A percentile compares a stretch with the other conserved stretches of the same genome.
Evolutionary conservation across 192 early-diverging fungal species (phyloP).

Genomic region (Coemansia sp.): DNA sequence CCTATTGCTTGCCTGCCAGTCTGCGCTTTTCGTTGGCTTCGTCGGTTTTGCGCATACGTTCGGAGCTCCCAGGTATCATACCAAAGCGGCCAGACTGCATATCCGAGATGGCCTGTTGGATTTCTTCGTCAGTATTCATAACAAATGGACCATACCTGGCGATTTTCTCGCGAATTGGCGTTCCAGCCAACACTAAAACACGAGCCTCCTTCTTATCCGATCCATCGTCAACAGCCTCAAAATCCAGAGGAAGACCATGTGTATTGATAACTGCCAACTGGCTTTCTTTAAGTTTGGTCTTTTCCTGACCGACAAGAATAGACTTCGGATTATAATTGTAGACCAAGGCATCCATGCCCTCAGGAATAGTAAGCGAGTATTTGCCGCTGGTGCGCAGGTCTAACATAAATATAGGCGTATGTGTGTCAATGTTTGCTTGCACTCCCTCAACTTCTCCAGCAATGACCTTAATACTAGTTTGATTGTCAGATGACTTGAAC

Average conservation of each 20-base stretch:
- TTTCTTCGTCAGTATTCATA: constrained; percentile 56
- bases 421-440: constrained; percentile 67
- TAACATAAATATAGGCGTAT: constrained; percentile 77
- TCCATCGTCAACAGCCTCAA: constrained; percentile 32
- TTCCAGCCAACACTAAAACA: constrained; percentile 65
- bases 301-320: constrained; percentile 45
- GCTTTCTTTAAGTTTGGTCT: constrained; percentile 36
- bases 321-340: constrained; percentile 48
- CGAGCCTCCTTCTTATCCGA: constrained; percentile 52
- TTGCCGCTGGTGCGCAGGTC: constrained; percentile 67
- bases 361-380: constrained; percentile 55
- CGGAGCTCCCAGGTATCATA: constrained; percentile 44
- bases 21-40: constrained; percentile 45
- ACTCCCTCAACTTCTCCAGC: constrained; percentile 78
- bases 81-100: constrained; percentile 44
- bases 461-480: constrained; percentile 73
- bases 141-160: constrained; percentile 69
- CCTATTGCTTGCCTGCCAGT: constrained; percentile 35
- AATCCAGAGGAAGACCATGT: constrained; percentile 31
- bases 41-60: constrained; percentile 50
- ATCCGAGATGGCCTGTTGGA: constrained; percentile 43
- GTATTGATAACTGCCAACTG: constrained; percentile 46
- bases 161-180: constrained; percentile 60
- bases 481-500: constrained; percentile 47
- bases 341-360: constrained; percentile 42